Conservation (phyloP, 176 grass and related monocot genomes). For the Aegilops bicornis region DNA sequence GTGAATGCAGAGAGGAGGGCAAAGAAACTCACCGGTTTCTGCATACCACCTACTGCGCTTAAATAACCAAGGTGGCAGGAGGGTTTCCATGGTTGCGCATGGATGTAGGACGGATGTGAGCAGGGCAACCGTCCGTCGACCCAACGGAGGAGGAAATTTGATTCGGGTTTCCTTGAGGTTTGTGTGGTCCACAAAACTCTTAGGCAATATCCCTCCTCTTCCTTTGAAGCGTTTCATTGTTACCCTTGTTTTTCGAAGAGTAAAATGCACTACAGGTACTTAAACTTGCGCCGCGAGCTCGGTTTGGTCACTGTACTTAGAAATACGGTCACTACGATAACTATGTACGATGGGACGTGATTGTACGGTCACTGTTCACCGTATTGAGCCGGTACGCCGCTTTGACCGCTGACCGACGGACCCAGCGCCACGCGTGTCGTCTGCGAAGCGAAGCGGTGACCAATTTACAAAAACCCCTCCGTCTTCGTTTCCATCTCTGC, state of each 20-base stretch:
- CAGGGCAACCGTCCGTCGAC: not conserved
- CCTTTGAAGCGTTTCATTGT: not conserved
- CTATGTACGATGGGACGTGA: no score
- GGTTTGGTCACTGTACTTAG: no score
- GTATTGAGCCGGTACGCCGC: no score
- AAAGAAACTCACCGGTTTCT: conserved; percentile 23
- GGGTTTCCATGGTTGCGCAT: conserved; percentile 14
- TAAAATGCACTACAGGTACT: no score
- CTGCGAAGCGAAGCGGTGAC: no score
- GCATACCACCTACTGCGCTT: not conserved
- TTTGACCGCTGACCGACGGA: no score
- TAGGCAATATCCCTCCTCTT: not conserved
- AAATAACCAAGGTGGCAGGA: not conserved
- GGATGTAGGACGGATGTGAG: not conserved
- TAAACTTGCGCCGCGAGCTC: no score
- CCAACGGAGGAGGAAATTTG: not conserved
- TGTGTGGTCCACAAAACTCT: not conserved
- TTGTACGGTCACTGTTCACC: no score
- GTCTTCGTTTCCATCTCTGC: no score
- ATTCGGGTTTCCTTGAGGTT: not conserved
- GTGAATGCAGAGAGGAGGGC: conserved; percentile 27
- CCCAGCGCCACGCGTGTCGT: no score
- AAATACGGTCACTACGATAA: no score
- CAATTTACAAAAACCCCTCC: no score
- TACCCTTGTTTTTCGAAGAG: not conserved